A percentile compares a stretch with the other conserved stretches of the same genome.
phyloP scores from a whole-genome alignment of 2,329 filamentous ascomycete species.

The Stagonosporopsis chrysanthemi region DNA sequence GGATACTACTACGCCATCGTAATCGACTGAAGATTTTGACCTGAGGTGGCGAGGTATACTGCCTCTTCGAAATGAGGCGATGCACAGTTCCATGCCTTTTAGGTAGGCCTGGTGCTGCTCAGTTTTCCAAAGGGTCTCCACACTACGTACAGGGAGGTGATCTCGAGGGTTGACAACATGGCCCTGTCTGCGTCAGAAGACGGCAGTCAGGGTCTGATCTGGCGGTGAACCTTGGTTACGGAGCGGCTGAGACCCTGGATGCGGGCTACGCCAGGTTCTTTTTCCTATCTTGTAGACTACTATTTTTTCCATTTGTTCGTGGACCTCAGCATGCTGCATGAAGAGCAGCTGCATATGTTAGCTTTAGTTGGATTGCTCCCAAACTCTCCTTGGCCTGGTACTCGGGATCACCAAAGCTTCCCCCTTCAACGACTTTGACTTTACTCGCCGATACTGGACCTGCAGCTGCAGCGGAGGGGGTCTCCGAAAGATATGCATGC shows the following conservation, averaged over 20 bases:
- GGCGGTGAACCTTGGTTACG: slow-evolving; percentile 5
- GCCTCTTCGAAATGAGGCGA: not conserved
- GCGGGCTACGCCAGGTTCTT: not conserved
- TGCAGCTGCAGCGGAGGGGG: slow-evolving; percentile 1
- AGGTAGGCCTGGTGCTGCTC: not conserved
- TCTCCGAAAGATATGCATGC: slow-evolving; percentile 4
- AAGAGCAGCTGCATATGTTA: not conserved
- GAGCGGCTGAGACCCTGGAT: slow-evolving; percentile 8
- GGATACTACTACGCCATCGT: not conserved
- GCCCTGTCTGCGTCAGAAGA: not conserved
- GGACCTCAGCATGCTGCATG: not conserved
- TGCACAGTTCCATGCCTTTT: not conserved
- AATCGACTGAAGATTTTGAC: not conserved
- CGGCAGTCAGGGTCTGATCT: slow-evolving; percentile 7
- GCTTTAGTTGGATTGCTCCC: no score
- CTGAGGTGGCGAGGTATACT: no score
- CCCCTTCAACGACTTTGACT: not conserved
- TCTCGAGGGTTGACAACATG: not conserved
- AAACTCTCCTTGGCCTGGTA: not conserved
- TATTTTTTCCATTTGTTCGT: not conserved
- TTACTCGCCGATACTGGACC: not conserved
- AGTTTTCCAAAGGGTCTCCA: not conserved
- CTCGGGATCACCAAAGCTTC: not conserved
- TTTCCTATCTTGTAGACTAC: not conserved
- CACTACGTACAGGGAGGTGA: not conserved